Evolutionary conservation across 1,139 yeast species (phyloP).

Genomic region (Yamadazyma jaroonii): DNA sequence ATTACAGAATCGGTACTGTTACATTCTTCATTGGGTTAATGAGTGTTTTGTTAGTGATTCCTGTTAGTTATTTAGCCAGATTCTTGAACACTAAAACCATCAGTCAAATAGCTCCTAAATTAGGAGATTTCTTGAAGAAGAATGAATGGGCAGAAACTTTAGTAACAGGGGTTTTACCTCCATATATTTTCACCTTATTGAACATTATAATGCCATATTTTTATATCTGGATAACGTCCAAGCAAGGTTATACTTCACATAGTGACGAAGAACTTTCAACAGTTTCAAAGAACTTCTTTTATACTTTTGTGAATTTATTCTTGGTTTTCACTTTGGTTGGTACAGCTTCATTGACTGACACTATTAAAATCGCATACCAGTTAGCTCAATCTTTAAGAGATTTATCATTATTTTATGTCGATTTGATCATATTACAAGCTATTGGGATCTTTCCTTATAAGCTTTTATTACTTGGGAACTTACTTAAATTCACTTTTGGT

Average conservation of each 20-base stretch:
- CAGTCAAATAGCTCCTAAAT: conserved; percentile 66
- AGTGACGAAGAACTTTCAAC: conserved; percentile 81
- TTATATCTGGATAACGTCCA: conserved; percentile 63
- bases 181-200: conserved; percentile 70
- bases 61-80: conserved; percentile 71
- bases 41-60: conserved; percentile 67
- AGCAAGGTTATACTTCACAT: conserved; percentile 75
- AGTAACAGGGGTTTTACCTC: conserved; percentile 77
- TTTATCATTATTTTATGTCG: conserved; percentile 76
- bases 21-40: conserved; percentile 62
- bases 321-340: conserved; percentile 82
- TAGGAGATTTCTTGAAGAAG: conserved; percentile 59
- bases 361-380: conserved; percentile 72
- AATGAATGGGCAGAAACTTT: conserved; percentile 59
- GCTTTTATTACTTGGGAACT: conserved; percentile 65
- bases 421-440: conserved; percentile 72
- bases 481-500: conserved; percentile 54
- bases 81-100: conserved; percentile 69
- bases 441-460: conserved; percentile 82
- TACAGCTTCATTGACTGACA: conserved; percentile 67
- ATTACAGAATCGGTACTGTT: conserved; percentile 57
- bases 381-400: conserved; percentile 70
- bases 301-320: conserved; percentile 80
- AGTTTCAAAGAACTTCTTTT: conserved; percentile 78
- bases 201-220: conserved; percentile 74